Base-by-base conservation (phyloP, 139 green algal species). In the Zygnema circumcarinatum region DNA sequence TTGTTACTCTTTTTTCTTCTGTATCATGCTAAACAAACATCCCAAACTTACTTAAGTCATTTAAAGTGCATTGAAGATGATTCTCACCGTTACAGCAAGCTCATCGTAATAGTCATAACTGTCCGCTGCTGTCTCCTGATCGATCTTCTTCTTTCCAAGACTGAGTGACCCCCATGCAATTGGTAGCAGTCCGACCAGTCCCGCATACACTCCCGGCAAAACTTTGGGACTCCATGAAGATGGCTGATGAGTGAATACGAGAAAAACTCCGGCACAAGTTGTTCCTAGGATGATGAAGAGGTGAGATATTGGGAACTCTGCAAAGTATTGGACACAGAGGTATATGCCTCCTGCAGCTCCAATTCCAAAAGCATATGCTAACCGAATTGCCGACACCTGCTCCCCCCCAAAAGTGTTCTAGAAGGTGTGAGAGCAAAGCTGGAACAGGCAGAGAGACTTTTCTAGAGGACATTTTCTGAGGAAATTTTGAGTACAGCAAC, bases 251-350 rank as follows among this genome's bases (percentile, higher is more conserved):
- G 97, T 86, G 86, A 98, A 93, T 72, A 94, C 87, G 35, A 97
- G 81, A 80, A 98, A 96, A 0, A 92, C 80, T 2, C 94, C 91
- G 2, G 92, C 89, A 29, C 95, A 32, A 74, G 97, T 62, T 39
- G 86, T 93, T 2, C 90, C 85, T 0, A 40, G 39, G 0, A 95
- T 74, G n/a, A 96, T 68, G 42, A 95, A 83, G 40, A 94, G 92
- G 91, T 97, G 95, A 33, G 38, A 21, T 74, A 98, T 86, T 0
- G 84, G 67, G 86, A 95, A 90, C 1, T 79, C 87, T 21, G 94
- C 92, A 83, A 98, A 96, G 91, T 96, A 94, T 91, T 98, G 94
- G 74, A 97, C 88, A 0, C 94, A 92, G n/a, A 98, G 80, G 92
- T 98, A 99, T 0, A 91, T 84, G 1, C 95, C 96, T 2, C 95